Evolutionary conservation across 192 early-diverging fungal genomes (phyloP), one percentile per base, ranked within the genome.

Genomic region (Diversispora epigaea): DNA sequence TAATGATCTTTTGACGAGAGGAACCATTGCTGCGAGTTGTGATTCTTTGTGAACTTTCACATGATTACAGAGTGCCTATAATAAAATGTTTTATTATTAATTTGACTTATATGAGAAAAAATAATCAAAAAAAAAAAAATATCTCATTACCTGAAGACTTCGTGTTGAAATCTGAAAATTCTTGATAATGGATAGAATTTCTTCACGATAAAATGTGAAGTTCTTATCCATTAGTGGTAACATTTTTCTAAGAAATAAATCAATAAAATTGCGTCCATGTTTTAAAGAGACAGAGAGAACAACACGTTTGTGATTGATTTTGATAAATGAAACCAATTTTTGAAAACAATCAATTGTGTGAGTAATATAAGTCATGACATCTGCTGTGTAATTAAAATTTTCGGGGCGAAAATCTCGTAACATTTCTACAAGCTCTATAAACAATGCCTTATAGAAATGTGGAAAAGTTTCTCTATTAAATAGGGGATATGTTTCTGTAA

Each of bases 41-140:
- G 83, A 81, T 58, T 94, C 91, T 75, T 87, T 89, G 4, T 82
- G 81, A 9, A 86, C 88, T 68, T 94, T 94, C 15, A 89, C 90
- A 77, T 94, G 91, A 45, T 87, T 87, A 69, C 93, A 94, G 21
- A 94, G 87, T 68, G 78, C 86, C 84, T 94, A 87, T 45, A 79
- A 43, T 3, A 77, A 32, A 54, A 0, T 11, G n/a, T 54, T 54
- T n/a, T n/a, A n/a, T n/a, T 54, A 54, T 54, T 17, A 77, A 10
- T 73, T 58, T 73, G 10, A 57, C n/a, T 15, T 43, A 19, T 62
- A 55, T 41, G 12, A 32, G 12, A 52, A 32, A 58, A 8, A 54
- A 63, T n/a, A 12, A 56, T 46, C 25, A 60, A 10, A 11, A 55
- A 22, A 11, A 19, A 56, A 41, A 4, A n/a, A 40, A 5, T 25